Conservation (phyloP, 768 basidiomycete species). For the Krasilnikovozyma curviuscula region DNA sequence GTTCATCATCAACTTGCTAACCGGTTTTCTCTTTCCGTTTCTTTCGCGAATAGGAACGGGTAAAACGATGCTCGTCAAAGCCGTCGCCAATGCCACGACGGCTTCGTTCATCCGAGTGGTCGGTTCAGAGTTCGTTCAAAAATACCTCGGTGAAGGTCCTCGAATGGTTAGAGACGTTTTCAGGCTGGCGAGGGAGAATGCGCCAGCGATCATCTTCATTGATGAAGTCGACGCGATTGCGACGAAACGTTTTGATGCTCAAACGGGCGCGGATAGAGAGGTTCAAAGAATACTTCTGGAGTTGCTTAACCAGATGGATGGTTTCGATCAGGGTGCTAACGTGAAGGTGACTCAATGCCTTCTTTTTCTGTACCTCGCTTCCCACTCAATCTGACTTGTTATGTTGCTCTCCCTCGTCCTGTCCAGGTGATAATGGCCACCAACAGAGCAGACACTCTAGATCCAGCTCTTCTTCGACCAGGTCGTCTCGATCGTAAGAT, state of each 20-base stretch:
- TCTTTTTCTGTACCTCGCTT: background rate
- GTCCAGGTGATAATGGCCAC: conserved; percentile 96
- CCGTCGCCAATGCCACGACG: conserved; percentile 94
- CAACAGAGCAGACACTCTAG: conserved; percentile 92
- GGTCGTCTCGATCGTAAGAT: conserved; percentile 97
- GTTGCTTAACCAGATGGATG: conserved; percentile 97
- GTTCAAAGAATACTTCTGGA: conserved; percentile 96
- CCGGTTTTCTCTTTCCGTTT: background rate
- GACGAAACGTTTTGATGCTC: conserved; percentile 97
- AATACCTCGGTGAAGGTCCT: conserved; percentile 96
- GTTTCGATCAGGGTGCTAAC: conserved; percentile 95
- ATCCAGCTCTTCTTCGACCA: conserved; percentile 89
- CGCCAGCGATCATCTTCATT: conserved; percentile 97
- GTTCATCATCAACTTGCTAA: background rate
- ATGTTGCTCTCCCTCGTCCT: background rate
- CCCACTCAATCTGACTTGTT: background rate
- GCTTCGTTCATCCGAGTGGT: conserved; percentile 96
- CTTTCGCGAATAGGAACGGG: conserved; percentile 53
- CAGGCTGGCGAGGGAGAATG: conserved; percentile 87
- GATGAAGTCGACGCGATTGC: conserved; percentile 89
- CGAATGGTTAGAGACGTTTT: conserved; percentile 99
- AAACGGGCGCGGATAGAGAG: conserved; percentile 95
- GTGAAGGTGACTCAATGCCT: conserved; percentile 51
- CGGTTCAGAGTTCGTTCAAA: conserved; percentile 96
- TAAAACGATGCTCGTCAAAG: conserved; percentile 97